Conservation (phyloP, 257 asterid genomes). For the Fraxinus anomala region DNA sequence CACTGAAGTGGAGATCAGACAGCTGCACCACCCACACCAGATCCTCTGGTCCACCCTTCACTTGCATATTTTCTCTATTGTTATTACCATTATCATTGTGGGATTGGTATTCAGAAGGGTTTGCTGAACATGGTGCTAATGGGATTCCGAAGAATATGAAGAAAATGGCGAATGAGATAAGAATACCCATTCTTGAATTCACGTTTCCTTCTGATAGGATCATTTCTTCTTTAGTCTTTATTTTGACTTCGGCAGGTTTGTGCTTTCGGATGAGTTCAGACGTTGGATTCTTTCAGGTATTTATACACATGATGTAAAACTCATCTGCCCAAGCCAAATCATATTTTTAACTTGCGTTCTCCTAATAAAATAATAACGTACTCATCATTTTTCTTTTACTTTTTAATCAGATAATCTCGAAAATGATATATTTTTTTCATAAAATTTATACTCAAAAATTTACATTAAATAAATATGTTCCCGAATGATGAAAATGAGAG, state of each 20-base stretch:
- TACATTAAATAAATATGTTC: too few relatives aligned
- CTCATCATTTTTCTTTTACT: too few relatives aligned
- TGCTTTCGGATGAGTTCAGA: background rate
- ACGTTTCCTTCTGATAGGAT: background rate
- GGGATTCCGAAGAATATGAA: slow-evolving; percentile 36
- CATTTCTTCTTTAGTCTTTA: background rate
- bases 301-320: too few relatives aligned
- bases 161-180: slow-evolving; percentile 32
- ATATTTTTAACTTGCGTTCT: too few relatives aligned
- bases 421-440: too few relatives aligned
- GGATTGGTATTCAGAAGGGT: slow-evolving; percentile 11
- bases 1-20: slow-evolving; percentile 97
- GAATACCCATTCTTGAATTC: slow-evolving; percentile 25
- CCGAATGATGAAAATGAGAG: too few relatives aligned
- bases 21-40: slow-evolving; percentile 96
- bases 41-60: slow-evolving; percentile 66
- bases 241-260: background rate
- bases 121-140: slow-evolving; percentile 23
- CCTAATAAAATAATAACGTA: too few relatives aligned
- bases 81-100: slow-evolving; percentile 13
- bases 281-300: background rate
- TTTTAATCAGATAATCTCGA: too few relatives aligned
- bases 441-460: too few relatives aligned
- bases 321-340: too few relatives aligned
- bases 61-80: slow-evolving; percentile 42